Evolutionary conservation across 176 grass and related monocot genomes (phyloP), one percentile per base, ranked within the genome.

Genomic region (Aegilops sharonensis): DNA sequence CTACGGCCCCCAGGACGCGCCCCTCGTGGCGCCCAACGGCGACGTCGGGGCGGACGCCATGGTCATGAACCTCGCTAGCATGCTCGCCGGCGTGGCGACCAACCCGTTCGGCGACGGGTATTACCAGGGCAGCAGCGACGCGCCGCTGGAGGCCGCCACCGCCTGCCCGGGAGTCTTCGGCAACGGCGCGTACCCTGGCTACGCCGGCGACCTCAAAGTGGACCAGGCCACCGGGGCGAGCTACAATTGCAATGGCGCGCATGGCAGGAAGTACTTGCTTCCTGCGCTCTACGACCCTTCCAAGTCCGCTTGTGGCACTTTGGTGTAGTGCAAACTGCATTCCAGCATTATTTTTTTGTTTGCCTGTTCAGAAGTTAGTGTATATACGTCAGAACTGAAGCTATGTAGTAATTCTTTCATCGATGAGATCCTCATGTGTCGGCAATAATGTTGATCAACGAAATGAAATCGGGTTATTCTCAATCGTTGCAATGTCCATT

Each of bases 71-170:
- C 78, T 98, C 11, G 95, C 95, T 0, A 92, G 29, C 62, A 62
- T 89, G 95, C 15, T 98, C 75, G 93, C 95, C 6, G 89, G 93
- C 27, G 30, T 34, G 1, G 89, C 83, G 15, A 95, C 95, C 70
- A 93, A 95, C 85, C 95, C 93, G 24, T 93, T 85, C 75, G 83
- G 93, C 4, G 73, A 95, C 78, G 93, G 88, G 12, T 98, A 87
- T 74, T 95, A 92, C 83, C 91, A 98, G 81, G 95, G 93, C 34
- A 42, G 78, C 24, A 85, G 60, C 10, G 91, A 92, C 18, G 89
- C 91, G 24, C 89, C 89, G 27, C 76, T 91, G 23, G 91, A 93
- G 78, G 91, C 94, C 37, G 84, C 80, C 59, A 87, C 91, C 36
- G 89, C 91, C 35, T 93, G 91, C 79, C 71, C 81, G 0, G 91